Evolutionary conservation across 495 filamentous ascomycete species (phyloP).

Genomic region (Penicillium paxilli): DNA sequence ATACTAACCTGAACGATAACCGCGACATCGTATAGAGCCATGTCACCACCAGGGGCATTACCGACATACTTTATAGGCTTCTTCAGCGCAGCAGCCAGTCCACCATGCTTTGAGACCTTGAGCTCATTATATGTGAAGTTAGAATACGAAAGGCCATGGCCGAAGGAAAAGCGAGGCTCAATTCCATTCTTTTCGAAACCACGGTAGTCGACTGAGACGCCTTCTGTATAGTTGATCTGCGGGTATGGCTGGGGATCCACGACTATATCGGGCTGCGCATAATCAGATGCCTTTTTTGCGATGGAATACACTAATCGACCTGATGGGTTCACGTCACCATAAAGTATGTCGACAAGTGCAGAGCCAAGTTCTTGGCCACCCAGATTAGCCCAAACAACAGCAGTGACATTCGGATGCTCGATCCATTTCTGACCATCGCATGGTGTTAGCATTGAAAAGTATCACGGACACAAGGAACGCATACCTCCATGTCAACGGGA

Average conservation of each 20-base stretch:
- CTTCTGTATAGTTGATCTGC: conserved; percentile 53
- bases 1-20: conserved; percentile 49
- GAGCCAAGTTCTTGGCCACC: conserved; percentile 83
- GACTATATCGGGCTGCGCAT: too few species aligned
- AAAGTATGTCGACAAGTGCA: conserved; percentile 70
- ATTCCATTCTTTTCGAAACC: conserved; percentile 57
- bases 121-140: conserved; percentile 53
- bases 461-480: too few species aligned
- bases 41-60: conserved; percentile 61
- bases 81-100: conserved; percentile 22
- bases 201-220: conserved; percentile 55
- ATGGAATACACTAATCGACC: conserved; percentile 76
- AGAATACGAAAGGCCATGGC: conserved; percentile 67
- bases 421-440: too few species aligned
- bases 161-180: conserved; percentile 65
- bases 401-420: conserved; percentile 63
- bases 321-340: conserved; percentile 51
- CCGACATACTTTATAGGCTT: too few species aligned
- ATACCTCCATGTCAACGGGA: conserved; percentile 44
- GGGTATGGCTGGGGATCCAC: conserved; percentile 9
- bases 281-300: conserved; percentile 66
- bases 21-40: conserved; percentile 55
- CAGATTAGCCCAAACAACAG: conserved; percentile 72
- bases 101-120: not conserved
- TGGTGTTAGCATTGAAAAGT: too few species aligned